A percentile compares a stretch with the other conserved stretches of the same genome.
Evolutionary conservation across 768 basidiomycete genomes (phyloP).

Genomic region (Pholiota conissans): DNA sequence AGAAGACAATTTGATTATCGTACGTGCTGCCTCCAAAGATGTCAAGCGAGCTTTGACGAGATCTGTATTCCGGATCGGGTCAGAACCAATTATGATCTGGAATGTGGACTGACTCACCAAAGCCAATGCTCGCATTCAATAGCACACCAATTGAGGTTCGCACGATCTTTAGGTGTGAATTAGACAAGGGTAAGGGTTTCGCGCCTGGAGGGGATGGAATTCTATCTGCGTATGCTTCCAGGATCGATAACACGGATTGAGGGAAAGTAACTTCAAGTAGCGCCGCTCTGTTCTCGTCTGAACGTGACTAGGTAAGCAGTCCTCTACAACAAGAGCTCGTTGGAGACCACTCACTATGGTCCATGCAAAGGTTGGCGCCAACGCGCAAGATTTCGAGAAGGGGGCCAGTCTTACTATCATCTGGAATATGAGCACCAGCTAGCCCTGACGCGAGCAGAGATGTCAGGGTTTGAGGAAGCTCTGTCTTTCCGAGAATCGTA

Average conservation of each 20-base stretch:
- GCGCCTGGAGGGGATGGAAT: conserved; percentile 31
- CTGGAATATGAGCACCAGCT: conserved; percentile 46
- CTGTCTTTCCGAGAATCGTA: conserved; percentile 62
- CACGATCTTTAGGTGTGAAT: conserved; percentile 68
- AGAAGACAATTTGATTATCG: conserved; percentile 65
- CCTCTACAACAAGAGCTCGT: not conserved
- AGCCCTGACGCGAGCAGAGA: conserved; percentile 59
- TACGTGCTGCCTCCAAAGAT: conserved; percentile 66
- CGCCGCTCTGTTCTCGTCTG: conserved; percentile 75
- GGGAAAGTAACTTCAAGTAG: conserved; percentile 73
- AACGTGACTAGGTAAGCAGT: not conserved
- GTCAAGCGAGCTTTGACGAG: conserved; percentile 68
- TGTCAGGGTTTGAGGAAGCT: conserved; percentile 64
- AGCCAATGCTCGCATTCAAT: conserved; percentile 75
- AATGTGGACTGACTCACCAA: conserved; percentile 46
- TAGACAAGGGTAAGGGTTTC: conserved; percentile 51
- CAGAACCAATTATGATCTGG: not conserved
- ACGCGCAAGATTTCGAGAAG: conserved; percentile 74
- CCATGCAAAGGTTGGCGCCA: conserved; percentile 82
- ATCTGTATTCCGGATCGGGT: conserved; percentile 41
- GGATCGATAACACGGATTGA: conserved; percentile 61
- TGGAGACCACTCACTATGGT: conserved; percentile 57
- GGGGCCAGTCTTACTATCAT: conserved; percentile 44
- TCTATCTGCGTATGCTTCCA: conserved; percentile 67
- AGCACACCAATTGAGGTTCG: conserved; percentile 79